phyloP scores from a whole-genome alignment of 73 alveolate genomes.

The Paramecium octaurelia region DNA sequence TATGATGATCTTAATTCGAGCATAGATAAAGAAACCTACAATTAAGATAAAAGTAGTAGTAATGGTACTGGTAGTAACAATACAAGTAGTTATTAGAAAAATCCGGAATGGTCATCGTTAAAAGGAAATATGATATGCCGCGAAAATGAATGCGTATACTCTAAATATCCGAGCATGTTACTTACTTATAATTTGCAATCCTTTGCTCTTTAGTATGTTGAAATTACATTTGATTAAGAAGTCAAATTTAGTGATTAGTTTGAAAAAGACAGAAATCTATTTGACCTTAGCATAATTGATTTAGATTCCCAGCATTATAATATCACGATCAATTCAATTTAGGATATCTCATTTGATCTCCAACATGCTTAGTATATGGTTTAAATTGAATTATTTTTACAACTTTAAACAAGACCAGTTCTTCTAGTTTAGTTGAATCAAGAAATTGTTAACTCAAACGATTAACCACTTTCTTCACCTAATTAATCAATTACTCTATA shows the following conservation, averaged over 20 bases:
- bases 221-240: background rate
- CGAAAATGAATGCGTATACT: background rate
- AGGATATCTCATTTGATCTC: background rate
- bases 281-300: background rate
- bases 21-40: background rate
- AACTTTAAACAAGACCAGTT: background rate
- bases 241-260: background rate
- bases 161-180: background rate
- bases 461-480: background rate
- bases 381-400: background rate
- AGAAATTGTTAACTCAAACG: background rate
- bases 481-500: background rate
- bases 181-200: background rate
- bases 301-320: background rate
- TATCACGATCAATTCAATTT: background rate
- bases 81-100: background rate
- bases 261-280: background rate
- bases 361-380: background rate
- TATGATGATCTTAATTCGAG: background rate
- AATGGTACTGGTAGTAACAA: background rate
- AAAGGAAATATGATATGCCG: background rate
- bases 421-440: background rate
- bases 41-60: too few species aligned
- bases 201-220: background rate
- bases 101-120: background rate